Base-by-base conservation (phyloP, 768 basidiomycete species). In the Crucibulum laeve region DNA sequence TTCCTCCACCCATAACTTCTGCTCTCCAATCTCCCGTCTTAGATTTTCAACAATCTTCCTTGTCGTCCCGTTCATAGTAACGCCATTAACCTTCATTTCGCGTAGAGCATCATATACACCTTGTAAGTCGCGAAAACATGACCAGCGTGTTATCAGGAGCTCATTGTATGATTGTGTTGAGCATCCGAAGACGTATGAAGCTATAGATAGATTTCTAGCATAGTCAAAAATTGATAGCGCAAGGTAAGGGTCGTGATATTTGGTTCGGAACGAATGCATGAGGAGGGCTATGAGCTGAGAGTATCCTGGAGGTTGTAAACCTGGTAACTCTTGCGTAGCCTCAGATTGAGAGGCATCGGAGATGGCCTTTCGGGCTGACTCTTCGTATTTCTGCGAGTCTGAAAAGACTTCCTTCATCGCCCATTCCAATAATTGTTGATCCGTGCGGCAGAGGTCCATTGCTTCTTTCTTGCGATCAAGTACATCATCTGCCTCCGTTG, bases 121-220 rank as follows among this genome's bases (percentile, higher is more conserved):
- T 36, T 76, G 72, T 25, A 93, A 64, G 64, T 95, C 91, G n/a
- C 78, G 77, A 69, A 94, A 90, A 43, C 74, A 79, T 5, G 68
- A 63, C 94, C 94, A 97, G 15, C 80, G 79, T n/a, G 87, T 91
- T 54, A 79, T 71, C 21, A 97, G 77, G 15, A 93, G 73, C 58
- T 95, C 91, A 61, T 93, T 91, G 63, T 95, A 96, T 0, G 84
- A 87, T 7, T 74, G 74, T 0, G 92, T 87, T 7, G 89, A 86
- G 62, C 94, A 97, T 2, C 93, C 94, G 53, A 84, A 84, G 23
- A 94, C 84, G 60, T 90, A 97, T 4, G 87, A 91, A 3, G 82
- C 72, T 38, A 85, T 77, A 1, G 87, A 90, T 3, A 82, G 75
- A 30, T 75, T 74, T 30, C 82, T 78, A 0, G 91, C 87, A 59